Evolutionary conservation across 164 flowering plant species (phyloP).

Genomic region (Pachysandra terminalis): DNA sequence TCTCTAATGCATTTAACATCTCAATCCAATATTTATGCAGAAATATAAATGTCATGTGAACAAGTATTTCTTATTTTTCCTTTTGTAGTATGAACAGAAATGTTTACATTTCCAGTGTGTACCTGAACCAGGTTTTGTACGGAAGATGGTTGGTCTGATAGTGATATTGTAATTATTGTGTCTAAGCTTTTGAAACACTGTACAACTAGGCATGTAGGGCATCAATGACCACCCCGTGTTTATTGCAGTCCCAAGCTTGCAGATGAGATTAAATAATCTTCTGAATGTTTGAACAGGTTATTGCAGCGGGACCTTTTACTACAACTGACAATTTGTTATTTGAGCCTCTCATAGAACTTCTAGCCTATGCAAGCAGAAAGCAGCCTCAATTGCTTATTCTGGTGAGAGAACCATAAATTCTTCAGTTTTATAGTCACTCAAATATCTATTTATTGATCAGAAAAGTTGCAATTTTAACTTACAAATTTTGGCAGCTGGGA

Average conservation of each 20-base stretch:
- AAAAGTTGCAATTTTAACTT: neutral
- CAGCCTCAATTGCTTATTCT: slow-evolving; percentile 82
- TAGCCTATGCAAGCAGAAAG: slow-evolving; percentile 82
- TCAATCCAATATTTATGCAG: too few relatives aligned
- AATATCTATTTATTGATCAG: slow-evolving; percentile 3
- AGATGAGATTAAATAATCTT: neutral
- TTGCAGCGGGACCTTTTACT: slow-evolving; percentile 94
- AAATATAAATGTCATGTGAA: too few relatives aligned
- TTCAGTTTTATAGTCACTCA: neutral
- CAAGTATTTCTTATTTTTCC: too few relatives aligned
- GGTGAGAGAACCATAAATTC: slow-evolving; percentile 34
- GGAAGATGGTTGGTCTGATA: neutral
- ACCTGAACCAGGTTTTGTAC: neutral
- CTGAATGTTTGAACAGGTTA: slow-evolving; percentile 48
- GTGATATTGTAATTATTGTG: neutral
- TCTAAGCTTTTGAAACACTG: neutral
- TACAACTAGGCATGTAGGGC: neutral
- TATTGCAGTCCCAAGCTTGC: neutral
- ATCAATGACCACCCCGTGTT: neutral
- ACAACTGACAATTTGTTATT: slow-evolving; percentile 86
- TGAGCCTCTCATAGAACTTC: slow-evolving; percentile 83
- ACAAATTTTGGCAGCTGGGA: slow-evolving; percentile 64
- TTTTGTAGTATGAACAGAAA: too few relatives aligned
- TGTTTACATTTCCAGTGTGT: neutral
- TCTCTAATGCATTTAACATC: too few relatives aligned